A percentile compares a stretch with the other conserved stretches of the same genome.
Evolutionary conservation across 495 filamentous ascomycete genomes (phyloP).

Genomic region (Penicillium pancosmium): DNA sequence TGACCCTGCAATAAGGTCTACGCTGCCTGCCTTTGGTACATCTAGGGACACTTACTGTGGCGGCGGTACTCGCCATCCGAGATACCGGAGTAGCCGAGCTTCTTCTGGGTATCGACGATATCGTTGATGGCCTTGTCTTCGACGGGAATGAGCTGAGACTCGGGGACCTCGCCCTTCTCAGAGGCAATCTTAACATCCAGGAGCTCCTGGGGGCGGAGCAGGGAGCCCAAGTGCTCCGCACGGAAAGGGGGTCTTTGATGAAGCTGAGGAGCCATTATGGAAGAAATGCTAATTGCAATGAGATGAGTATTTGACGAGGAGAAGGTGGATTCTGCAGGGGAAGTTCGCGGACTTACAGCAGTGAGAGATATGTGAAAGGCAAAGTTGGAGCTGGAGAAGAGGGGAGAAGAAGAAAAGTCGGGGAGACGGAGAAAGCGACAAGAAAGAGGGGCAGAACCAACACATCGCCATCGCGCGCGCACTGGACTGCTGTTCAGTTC

Average conservation of each 20-base stretch:
- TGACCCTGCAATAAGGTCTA: too few species aligned
- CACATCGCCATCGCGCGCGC: constrained; percentile 3
- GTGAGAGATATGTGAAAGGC: neutral
- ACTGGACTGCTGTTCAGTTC: neutral
- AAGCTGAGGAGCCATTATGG: constrained; percentile 43
- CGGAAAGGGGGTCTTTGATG: constrained; percentile 74
- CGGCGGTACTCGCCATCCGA: constrained; percentile 78
- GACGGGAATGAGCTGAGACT: constrained; percentile 44
- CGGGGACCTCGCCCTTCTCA: constrained; percentile 50
- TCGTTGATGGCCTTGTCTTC: constrained; percentile 71
- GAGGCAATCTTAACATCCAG: constrained; percentile 63
- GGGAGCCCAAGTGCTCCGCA: constrained; percentile 82
- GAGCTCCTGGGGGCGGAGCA: constrained; percentile 71
- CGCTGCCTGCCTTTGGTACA: neutral
- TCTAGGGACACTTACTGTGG: constrained; percentile 49
- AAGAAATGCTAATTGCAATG: neutral
- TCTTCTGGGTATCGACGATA: constrained; percentile 64
- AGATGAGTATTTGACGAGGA: neutral
- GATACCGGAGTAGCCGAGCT: constrained; percentile 68
- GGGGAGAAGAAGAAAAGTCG: constrained; percentile 1
- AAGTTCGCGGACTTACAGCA: neutral
- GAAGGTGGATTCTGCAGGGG: neutral
- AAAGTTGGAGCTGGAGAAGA: neutral
- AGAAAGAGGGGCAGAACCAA: constrained; percentile 29
- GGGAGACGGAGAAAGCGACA: neutral